phyloP scores from a whole-genome alignment of 805 yeast genomes.

The Sugiyamaella lignohabitans region DNA sequence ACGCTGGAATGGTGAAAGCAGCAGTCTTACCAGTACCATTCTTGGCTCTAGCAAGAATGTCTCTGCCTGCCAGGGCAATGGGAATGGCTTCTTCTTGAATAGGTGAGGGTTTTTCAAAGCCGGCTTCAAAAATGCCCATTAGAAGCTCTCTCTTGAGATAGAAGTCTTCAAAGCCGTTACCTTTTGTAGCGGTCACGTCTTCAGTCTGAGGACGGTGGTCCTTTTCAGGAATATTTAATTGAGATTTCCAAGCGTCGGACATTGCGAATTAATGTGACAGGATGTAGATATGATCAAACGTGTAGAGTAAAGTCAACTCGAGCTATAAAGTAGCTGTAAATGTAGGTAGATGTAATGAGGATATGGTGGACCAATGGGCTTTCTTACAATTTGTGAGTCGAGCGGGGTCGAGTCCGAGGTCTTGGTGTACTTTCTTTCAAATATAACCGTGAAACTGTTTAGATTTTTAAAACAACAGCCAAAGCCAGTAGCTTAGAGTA shows the following conservation, averaged over 20 bases:
- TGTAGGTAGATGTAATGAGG: no score
- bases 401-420: no score
- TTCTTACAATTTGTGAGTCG: no score
- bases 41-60: slow-evolving; percentile 93
- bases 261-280: no score
- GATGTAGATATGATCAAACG: no score
- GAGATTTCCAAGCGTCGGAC: slow-evolving; percentile 58
- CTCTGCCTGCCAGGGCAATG: slow-evolving; percentile 90
- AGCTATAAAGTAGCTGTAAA: no score
- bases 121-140: slow-evolving; percentile 99
- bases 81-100: slow-evolving; percentile 97
- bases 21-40: slow-evolving; percentile 99
- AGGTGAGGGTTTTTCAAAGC: slow-evolving; percentile 96
- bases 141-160: slow-evolving; percentile 83
- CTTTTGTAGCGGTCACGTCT: slow-evolving; percentile 88
- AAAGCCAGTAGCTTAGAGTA: no score
- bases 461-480: no score
- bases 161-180: slow-evolving; percentile 87
- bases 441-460: no score
- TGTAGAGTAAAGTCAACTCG: no score
- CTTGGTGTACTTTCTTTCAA: no score
- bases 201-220: slow-evolving; percentile 97
- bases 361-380: no score
- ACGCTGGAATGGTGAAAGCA: slow-evolving; percentile 88
- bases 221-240: slow-evolving; percentile 68